Percentiles rank a stretch among this genome's conserved stretches.
These are phyloP conservation scores for Laguncularia racemosa DNA, from an alignment of 345 rosid species.

Conservation along the genomic window DNA sequence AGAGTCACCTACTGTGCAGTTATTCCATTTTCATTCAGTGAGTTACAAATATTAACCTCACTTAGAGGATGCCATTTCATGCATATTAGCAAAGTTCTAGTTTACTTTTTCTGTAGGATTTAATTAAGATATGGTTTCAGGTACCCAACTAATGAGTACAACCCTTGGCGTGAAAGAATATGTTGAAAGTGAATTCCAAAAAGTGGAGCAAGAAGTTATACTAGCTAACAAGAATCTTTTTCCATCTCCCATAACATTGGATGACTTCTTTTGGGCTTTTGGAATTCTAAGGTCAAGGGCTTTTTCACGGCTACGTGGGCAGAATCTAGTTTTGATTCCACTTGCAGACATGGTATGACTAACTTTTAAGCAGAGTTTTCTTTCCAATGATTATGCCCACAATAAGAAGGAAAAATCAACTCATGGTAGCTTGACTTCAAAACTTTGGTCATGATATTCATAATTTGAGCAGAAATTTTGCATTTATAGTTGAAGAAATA, in stretches of 20 bases:
- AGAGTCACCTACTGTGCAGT: too few species aligned
- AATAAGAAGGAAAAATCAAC: too few species aligned
- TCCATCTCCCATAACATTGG: slow-evolving; percentile 50
- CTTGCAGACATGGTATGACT: slow-evolving; percentile 78
- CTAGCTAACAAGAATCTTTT: slow-evolving; percentile 52
- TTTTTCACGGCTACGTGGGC: slow-evolving; percentile 81
- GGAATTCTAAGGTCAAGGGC: slow-evolving; percentile 87
- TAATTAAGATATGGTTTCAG: slow-evolving; percentile 18
- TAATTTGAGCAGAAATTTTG: too few species aligned
- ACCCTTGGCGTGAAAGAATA: slow-evolving; percentile 66
- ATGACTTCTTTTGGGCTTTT: slow-evolving; percentile 84
- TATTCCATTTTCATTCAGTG: too few species aligned
- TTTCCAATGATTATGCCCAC: too few species aligned
- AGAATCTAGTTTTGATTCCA: slow-evolving; percentile 80
- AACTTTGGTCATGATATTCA: too few species aligned
- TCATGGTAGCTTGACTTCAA: too few species aligned
- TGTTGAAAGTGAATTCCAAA: slow-evolving; percentile 48
- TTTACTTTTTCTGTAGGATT: not conserved
- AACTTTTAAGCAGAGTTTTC: slow-evolving; percentile 1
- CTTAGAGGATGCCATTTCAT: not conserved
- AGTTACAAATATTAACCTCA: too few species aligned
- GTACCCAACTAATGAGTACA: slow-evolving; percentile 71
- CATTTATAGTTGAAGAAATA: too few species aligned
- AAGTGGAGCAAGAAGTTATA: slow-evolving; percentile 59
- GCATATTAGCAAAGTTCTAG: not conserved